Percentiles rank a stretch among this genome's conserved stretches.
These are phyloP conservation scores for Calonectria hongkongensis DNA, from an alignment of 2,329 filamentous ascomycete genomes.

Conservation along the genomic window DNA sequence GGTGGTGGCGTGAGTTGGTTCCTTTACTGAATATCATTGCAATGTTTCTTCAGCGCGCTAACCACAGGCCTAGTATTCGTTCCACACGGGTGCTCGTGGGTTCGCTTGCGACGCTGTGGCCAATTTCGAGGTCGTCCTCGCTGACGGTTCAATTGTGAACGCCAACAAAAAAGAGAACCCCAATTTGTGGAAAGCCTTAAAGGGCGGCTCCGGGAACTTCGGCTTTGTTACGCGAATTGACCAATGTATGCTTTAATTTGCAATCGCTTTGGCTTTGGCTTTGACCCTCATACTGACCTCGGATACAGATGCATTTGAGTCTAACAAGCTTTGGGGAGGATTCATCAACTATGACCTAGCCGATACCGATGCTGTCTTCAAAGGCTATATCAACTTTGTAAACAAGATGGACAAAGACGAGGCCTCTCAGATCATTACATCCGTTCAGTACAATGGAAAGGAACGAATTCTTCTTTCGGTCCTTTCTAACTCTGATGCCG, in stretches of 20 bases:
- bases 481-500: slow-evolving; percentile 55
- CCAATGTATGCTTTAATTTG: slow-evolving; percentile 29
- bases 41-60: background rate
- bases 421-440: slow-evolving; percentile 56
- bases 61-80: slow-evolving; percentile 51
- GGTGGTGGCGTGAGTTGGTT: slow-evolving; percentile 50
- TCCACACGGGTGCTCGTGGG: slow-evolving; percentile 58
- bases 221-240: slow-evolving; percentile 61
- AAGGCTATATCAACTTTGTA: slow-evolving; percentile 55
- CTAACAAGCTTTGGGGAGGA: slow-evolving; percentile 56
- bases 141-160: slow-evolving; percentile 63
- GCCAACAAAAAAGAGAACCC: slow-evolving; percentile 60
- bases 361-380: slow-evolving; percentile 51
- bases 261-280: background rate
- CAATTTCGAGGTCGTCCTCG: slow-evolving; percentile 66
- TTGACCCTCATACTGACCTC: slow-evolving; percentile 10
- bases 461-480: slow-evolving; percentile 47
- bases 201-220: slow-evolving; percentile 69
- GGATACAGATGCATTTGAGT: slow-evolving; percentile 41
- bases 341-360: slow-evolving; percentile 51
- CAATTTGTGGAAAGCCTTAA: slow-evolving; percentile 67
- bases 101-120: slow-evolving; percentile 64
- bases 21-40: background rate
- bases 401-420: slow-evolving; percentile 53
- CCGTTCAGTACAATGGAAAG: slow-evolving; percentile 47